phyloP scores from a whole-genome alignment of 2,329 filamentous ascomycete genomes.

The Zopfia rhizophila region DNA sequence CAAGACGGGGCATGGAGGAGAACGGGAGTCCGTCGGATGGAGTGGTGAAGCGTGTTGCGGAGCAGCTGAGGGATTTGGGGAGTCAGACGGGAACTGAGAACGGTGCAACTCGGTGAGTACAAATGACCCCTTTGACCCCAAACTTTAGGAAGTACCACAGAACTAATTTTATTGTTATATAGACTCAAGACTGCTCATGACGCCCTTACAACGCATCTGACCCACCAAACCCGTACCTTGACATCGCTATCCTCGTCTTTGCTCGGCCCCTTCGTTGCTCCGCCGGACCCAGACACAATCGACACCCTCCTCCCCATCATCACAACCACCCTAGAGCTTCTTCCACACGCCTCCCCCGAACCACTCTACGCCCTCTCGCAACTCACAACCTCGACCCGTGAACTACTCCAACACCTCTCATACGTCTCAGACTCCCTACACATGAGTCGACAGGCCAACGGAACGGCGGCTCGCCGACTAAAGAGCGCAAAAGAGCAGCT shows the following conservation, averaged over 20 bases:
- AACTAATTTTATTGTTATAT: slow-evolving; percentile 27
- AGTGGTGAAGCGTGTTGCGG: slow-evolving; percentile 74
- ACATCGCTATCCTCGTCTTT: slow-evolving; percentile 78
- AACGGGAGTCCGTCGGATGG: slow-evolving; percentile 73
- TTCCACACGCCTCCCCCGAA: slow-evolving; percentile 73
- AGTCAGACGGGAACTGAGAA: slow-evolving; percentile 78
- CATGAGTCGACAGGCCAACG: slow-evolving; percentile 90
- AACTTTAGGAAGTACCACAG: not conserved
- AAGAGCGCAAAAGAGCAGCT: slow-evolving; percentile 86
- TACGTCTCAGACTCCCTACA: slow-evolving; percentile 91
- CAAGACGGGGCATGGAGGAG: slow-evolving; percentile 69
- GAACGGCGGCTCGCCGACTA: slow-evolving; percentile 80
- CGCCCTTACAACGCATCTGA: slow-evolving; percentile 77
- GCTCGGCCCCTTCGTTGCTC: slow-evolving; percentile 73
- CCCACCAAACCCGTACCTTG: slow-evolving; percentile 78
- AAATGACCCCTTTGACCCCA: not conserved
- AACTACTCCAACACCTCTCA: slow-evolving; percentile 82
- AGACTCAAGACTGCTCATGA: slow-evolving; percentile 81
- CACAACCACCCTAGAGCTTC: slow-evolving; percentile 70
- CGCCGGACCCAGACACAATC: slow-evolving; percentile 72
- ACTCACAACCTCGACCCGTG: slow-evolving; percentile 72
- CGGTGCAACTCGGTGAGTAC: slow-evolving; percentile 72
- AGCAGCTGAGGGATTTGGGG: slow-evolving; percentile 75
- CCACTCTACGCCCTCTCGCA: slow-evolving; percentile 74
- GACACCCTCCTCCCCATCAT: slow-evolving; percentile 77